phyloP scores from a whole-genome alignment of 1,139 yeast genomes.

The Geotrichum carabidarum region DNA sequence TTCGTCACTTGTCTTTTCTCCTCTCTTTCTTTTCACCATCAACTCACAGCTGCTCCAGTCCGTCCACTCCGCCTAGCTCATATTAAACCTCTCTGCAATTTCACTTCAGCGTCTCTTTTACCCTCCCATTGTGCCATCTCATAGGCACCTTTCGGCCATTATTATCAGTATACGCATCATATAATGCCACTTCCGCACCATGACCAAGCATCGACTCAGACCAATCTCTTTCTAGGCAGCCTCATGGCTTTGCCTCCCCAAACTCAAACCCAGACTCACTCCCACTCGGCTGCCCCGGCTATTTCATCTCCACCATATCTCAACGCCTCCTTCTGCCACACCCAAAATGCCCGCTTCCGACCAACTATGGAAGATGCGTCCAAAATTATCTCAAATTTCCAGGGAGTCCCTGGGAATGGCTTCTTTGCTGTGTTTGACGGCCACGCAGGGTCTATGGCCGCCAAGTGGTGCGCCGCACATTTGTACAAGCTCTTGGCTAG shows the following conservation, averaged over 20 bases:
- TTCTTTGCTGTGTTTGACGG: slow-evolving; percentile 89
- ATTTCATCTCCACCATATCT: not conserved
- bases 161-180: not conserved
- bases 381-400: slow-evolving; percentile 77
- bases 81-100: too few relatives aligned
- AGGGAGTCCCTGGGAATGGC: slow-evolving; percentile 81
- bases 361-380: slow-evolving; percentile 86
- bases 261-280: not conserved
- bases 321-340: slow-evolving; percentile 14
- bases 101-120: too few relatives aligned
- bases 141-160: too few relatives aligned
- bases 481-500: slow-evolving; percentile 45
- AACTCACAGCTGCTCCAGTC: too few relatives aligned
- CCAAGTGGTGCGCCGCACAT: slow-evolving; percentile 83
- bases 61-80: too few relatives aligned
- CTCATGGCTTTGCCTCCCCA: not conserved
- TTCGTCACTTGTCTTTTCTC: not conserved
- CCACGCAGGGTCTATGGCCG: slow-evolving; percentile 80
- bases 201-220: not conserved
- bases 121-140: too few relatives aligned
- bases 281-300: not conserved
- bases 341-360: slow-evolving; percentile 44
- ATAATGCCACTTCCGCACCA: not conserved
- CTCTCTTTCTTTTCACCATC: not conserved
- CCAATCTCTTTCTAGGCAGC: not conserved